Evolutionary conservation across 371 early-diverging fungal genomes (phyloP).

Genomic region (Mucor ambiguus): DNA sequence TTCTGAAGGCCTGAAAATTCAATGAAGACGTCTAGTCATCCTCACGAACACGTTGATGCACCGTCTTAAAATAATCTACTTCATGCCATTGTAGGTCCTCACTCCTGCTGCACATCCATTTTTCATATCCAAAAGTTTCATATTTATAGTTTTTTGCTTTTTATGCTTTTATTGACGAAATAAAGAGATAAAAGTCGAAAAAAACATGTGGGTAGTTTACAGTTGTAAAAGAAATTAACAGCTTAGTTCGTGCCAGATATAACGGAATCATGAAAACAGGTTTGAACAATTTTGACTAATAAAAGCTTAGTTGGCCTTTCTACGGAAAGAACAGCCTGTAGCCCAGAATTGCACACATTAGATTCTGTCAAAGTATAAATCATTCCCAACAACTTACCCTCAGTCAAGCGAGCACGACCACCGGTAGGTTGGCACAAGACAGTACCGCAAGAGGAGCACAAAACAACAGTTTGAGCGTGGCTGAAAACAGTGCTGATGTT

Average conservation of each 20-base stretch:
- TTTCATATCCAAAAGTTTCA: not conserved
- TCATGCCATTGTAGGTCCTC: too few relatives aligned
- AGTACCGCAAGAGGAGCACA: constrained; percentile 93
- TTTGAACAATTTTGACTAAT: not conserved
- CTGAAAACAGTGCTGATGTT: constrained; percentile 97
- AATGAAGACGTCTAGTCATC: too few relatives aligned
- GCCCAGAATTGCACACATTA: not conserved
- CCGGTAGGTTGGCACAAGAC: constrained; percentile 99
- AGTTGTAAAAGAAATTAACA: not conserved
- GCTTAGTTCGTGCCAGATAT: not conserved
- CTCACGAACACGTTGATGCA: too few relatives aligned
- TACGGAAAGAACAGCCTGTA: constrained; percentile 17
- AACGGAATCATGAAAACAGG: not conserved
- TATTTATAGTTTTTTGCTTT: not conserved
- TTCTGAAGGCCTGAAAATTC: too few relatives aligned
- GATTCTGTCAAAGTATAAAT: not conserved
- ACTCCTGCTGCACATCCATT: too few relatives aligned
- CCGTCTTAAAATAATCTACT: too few relatives aligned
- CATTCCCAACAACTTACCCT: constrained; percentile 46
- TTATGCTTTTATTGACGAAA: constrained; percentile 1
- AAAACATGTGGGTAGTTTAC: constrained; percentile 2
- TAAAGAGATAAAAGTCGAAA: not conserved
- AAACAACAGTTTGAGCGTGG: constrained; percentile 98
- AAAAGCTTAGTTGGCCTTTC: constrained; percentile 19
- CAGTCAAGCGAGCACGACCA: constrained; percentile 96